These are phyloP conservation scores for Protomyces inundatus DNA, from an alignment of 1,139 yeast genomes.

Conservation along the genomic window DNA sequence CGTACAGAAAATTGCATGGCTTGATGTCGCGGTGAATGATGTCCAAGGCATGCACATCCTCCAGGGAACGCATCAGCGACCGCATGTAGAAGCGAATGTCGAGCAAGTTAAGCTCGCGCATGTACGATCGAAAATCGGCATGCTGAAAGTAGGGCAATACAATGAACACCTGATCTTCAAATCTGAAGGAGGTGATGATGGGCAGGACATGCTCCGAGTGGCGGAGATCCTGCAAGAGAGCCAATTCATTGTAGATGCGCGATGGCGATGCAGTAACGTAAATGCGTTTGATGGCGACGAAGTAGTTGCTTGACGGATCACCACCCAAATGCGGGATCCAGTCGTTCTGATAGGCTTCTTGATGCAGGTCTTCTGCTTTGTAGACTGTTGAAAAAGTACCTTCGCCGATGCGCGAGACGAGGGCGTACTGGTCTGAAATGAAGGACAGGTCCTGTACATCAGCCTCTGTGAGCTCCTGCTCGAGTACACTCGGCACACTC, in stretches of 20 bases:
- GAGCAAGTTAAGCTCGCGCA: slow-evolving; percentile 66
- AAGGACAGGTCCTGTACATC: background rate
- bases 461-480: background rate
- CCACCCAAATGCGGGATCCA: slow-evolving; percentile 20
- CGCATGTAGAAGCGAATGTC: slow-evolving; percentile 78
- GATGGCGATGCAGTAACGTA: slow-evolving; percentile 94
- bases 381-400: slow-evolving; percentile 86
- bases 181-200: slow-evolving; percentile 75
- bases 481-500: background rate
- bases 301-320: slow-evolving; percentile 38
- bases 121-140: slow-evolving; percentile 75
- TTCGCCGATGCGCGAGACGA: slow-evolving; percentile 86
- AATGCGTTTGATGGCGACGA: slow-evolving; percentile 87
- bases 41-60: slow-evolving; percentile 67
- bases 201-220: slow-evolving; percentile 82
- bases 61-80: slow-evolving; percentile 70
- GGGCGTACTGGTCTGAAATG: slow-evolving; percentile 46
- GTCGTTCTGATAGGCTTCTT: slow-evolving; percentile 35
- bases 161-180: slow-evolving; percentile 87
- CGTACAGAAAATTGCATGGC: slow-evolving; percentile 73
- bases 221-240: slow-evolving; percentile 59
- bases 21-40: slow-evolving; percentile 86
- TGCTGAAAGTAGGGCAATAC: slow-evolving; percentile 89
- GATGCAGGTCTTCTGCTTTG: slow-evolving; percentile 63
- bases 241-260: slow-evolving; percentile 81